Base-by-base conservation (phyloP, 176 grass and related monocot species). In the Cenchrus purpureus region DNA sequence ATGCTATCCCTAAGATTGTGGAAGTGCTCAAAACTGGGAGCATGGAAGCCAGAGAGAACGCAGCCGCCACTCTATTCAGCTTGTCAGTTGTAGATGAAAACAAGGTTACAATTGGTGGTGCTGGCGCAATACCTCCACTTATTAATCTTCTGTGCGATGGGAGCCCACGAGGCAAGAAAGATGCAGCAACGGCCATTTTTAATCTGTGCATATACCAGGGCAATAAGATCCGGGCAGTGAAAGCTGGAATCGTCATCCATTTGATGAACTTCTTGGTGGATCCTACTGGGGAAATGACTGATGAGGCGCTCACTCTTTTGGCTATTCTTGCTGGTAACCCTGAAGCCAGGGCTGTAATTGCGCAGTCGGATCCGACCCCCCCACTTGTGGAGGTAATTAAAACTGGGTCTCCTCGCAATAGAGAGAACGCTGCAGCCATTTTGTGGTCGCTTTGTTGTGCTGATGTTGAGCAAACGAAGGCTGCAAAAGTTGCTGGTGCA, bases 21-120 rank as follows among this genome's bases (percentile, higher is more conserved):
- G 86, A 92, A 75, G 91, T 99, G 83, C 87, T 99, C 2, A 90
- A 94, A 86, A 92, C 61, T 32, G 93, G 92, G 75, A 99, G 90
- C 82, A 96, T 92, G 97, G 97, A 99, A 83, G 93, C 97, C 45
- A 96, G 93, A 82, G 97, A 99, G 80, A 99, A 99, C 51, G 97
- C 97, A 32, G 97, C 97, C 1, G 97, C 97, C 51, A 91, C 97
- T 5, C 86, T 99, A 2, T 99, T 99, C 54, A 99, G 93, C 86
- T 42, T 99, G 40, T 99, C 97, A 42, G 90, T 96, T 80, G 88
- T 96, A 48, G 97, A 99, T 48, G 85, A 95, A 65, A 96, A 99
- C 79, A 96, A 99, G 83, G 84, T 91, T 11, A 68, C 88, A 8
- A 99, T 99, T 44, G 97, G 97, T 0, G 88, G 71, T 29, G 91